Base-by-base conservation (phyloP, 2,329 filamentous ascomycete species). In the Monilinia aucupariae region DNA sequence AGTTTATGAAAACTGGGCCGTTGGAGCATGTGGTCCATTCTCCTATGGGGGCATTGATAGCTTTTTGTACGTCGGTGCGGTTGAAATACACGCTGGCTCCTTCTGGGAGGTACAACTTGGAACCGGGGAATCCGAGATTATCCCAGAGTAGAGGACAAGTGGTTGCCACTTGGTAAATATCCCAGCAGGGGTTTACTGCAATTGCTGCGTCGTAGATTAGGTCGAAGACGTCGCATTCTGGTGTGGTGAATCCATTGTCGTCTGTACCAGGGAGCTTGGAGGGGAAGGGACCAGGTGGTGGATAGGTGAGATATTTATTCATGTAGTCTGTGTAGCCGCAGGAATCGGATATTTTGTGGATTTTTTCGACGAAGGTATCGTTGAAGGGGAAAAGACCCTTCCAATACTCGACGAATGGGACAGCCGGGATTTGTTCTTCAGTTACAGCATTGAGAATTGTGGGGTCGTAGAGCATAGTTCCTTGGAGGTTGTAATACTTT, bases 381-480 rank as follows among this genome's bases (percentile, higher is more conserved):
- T 90, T 89, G 66, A 91, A 78, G 58, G 81, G 81, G 74, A 90
- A 85, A 0, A 90, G 75, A 1, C 78, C 77, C 3, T 76, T 69
- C 81, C 83, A 85, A 70, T 84, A 81, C 67, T 89, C 83, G 12
- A 87, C 79, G 68, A 83, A 90, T 0, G 81, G 76, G 0, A 84
- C 78, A 1, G 80, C 77, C 0, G 85, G 81, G 12, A 84, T 76
- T 47, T 78, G 71, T 48, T 73, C 66, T 61, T 79, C 76, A 1
- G 82, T 64, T 2, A 72, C 72, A 53, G 82, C 77, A 13, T 81
- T 78, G 13, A 83, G 84, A 22, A 88, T 80, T 4, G 81, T 79
- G 0, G 89, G 89, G 68, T 92, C 88, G 70, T 91, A 90, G 65
- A 93, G 85, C 75, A 92, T 76, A 65, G 89, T 83, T 1, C 84